Evolutionary conservation across 192 early-diverging fungal species (phyloP), one percentile per base, ranked within the genome.

Genomic region (Helicostylum pulchrum): DNA sequence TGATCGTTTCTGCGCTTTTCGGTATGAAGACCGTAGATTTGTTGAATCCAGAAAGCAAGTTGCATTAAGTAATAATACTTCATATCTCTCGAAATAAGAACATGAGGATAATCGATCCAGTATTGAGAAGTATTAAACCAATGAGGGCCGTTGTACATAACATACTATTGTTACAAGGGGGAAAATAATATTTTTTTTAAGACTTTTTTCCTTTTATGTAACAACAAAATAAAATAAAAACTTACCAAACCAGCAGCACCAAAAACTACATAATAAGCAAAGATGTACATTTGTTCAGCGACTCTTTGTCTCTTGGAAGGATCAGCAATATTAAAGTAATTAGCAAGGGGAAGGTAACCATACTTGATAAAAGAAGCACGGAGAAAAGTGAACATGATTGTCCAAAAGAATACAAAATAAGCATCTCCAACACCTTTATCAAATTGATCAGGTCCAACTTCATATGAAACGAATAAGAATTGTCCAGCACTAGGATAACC

Each of bases 31-130:
- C 87, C 86, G 73, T 88, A 90, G 42, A 88, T 67, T 77, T 92
- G 90, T 68, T 92, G 90, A 50, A 92, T 62, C 87, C 88, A 90
- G 73, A 86, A 89, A n/a, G 82, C 87, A 49, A 88, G 77, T 63
- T 92, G 88, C 32, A 87, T 67, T 60, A 92, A 62, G 58, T 92
- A 92, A 67, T 92, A 92, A 47, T 75, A 77, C 72, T 92, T 92
- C 73, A 83, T 78, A 23, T 77, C 54, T 36, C 67, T 54, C 3
- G 82, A 56, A 54, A 87, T 67, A 48, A 80, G 71, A 51, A 68
- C 58, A 67, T 92, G 90, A 1, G 90, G 90, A 56, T 90, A 90
- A 56, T 77, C 81, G 21, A 83, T 82, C 87, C 88, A 90, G 71
- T 77, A 89, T 7, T 87, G 71, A 14, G 73, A 44, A 8, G 86